Evolutionary conservation across 495 filamentous ascomycete species (phyloP).

Genomic region (Penicillium verhagenii): DNA sequence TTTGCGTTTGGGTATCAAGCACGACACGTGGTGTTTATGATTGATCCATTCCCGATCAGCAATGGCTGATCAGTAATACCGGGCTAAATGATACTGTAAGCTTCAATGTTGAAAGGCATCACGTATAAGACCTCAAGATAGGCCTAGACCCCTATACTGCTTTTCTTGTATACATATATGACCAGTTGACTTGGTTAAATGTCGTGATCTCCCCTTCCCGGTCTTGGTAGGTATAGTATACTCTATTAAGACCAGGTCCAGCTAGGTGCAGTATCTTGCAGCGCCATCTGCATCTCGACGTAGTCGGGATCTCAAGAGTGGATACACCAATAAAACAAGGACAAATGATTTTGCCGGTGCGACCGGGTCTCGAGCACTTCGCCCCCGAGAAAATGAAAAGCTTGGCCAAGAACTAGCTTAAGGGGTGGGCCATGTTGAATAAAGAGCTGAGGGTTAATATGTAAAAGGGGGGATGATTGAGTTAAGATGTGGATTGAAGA

Average conservation of each 20-base stretch:
- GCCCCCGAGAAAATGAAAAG: background rate
- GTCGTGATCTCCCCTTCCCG: background rate
- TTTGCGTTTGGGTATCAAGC: too few species aligned
- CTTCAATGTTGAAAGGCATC: too few species aligned
- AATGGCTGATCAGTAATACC: too few species aligned
- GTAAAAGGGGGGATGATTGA: too few species aligned
- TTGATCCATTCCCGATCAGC: too few species aligned
- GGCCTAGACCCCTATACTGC: background rate
- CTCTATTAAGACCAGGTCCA: background rate
- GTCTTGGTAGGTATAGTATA: too few species aligned
- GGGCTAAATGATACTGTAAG: too few species aligned
- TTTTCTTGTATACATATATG: too few species aligned
- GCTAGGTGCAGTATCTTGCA: background rate
- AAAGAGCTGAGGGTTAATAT: too few species aligned
- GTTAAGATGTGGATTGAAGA: too few species aligned
- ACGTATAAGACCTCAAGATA: too few species aligned
- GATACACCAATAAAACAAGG: slow-evolving; percentile 1
- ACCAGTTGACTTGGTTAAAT: background rate
- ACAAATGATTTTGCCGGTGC: background rate
- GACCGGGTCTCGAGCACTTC: background rate
- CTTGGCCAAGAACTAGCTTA: slow-evolving; percentile 4
- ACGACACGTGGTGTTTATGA: too few species aligned
- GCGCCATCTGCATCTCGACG: background rate
- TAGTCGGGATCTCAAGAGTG: slow-evolving; percentile 6
- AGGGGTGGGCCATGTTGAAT: background rate